Percentiles rank a stretch among this genome's conserved stretches.
These are phyloP conservation scores for Hydnomerulius pinastri DNA, from an alignment of 768 basidiomycete species.

Conservation along the genomic window DNA sequence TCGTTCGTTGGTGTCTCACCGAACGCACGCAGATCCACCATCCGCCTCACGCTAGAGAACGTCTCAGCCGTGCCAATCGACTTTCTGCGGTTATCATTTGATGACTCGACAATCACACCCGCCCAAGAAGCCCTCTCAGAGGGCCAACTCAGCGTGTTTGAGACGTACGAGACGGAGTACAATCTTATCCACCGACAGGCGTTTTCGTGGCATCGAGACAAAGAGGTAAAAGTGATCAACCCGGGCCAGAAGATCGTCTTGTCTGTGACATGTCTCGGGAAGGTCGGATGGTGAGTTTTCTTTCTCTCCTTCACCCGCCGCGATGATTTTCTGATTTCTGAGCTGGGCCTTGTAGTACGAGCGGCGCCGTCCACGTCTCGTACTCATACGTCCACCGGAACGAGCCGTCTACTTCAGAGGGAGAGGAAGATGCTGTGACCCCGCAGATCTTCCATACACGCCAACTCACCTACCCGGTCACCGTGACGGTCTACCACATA, in stretches of 20 bases:
- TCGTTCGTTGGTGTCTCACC: slow-evolving; percentile 4
- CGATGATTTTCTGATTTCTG: slow-evolving; percentile 2
- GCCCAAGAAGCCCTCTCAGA: slow-evolving; percentile 79
- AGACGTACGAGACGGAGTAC: slow-evolving; percentile 90
- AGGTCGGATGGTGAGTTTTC: slow-evolving; percentile 81
- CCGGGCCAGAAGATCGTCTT: slow-evolving; percentile 74
- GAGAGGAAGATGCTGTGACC: slow-evolving; percentile 31
- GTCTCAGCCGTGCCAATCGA: slow-evolving; percentile 80
- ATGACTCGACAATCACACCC: slow-evolving; percentile 83
- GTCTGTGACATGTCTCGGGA: slow-evolving; percentile 78
- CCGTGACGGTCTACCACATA: slow-evolving; percentile 95
- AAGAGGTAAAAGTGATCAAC: slow-evolving; percentile 49
- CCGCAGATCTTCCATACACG: slow-evolving; percentile 79
- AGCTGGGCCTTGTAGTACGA: slow-evolving; percentile 62
- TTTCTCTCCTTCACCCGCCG: not conserved
- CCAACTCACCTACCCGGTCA: slow-evolving; percentile 83
- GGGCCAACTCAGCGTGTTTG: slow-evolving; percentile 77
- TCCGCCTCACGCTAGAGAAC: slow-evolving; percentile 90
- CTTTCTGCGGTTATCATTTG: slow-evolving; percentile 83
- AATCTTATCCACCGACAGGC: slow-evolving; percentile 75
- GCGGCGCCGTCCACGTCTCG: slow-evolving; percentile 78
- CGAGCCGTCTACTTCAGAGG: no score
- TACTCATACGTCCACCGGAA: slow-evolving; percentile 70
- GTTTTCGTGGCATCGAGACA: slow-evolving; percentile 66
- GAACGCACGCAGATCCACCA: slow-evolving; percentile 58